Evolutionary conservation across 768 basidiomycete genomes (phyloP), one percentile per base, ranked within the genome.

Genomic region (Leccinum subgranulosum): DNA sequence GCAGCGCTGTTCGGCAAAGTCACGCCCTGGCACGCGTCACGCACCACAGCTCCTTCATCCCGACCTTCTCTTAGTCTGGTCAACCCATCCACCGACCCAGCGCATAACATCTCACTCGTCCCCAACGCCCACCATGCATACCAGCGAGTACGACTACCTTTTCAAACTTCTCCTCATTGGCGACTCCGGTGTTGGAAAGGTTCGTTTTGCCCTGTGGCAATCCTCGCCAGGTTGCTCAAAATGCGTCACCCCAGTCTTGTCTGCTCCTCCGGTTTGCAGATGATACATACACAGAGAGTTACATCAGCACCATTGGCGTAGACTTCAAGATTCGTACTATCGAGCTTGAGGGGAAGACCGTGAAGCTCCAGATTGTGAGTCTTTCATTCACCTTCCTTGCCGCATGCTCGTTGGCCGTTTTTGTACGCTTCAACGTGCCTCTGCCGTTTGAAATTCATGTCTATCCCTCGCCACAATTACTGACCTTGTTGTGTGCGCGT

Each of bases 251-350:
- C 54, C 75, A 98, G 88, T 98, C 95, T 49, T 94, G 92, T 77
- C 79, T 94, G 65, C 86, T 94, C 61, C 82, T 94, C 64, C 92
- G 92, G 72, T 94, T 94, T 68, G 90, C 91, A 60, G 96, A 98
- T 76, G 96, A 98, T 74, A 91, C 94, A 51, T 98, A 95, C 81
- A 97, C 96, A 53, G 94, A 96, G 73, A 93, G 90, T 66, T 98
- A 96, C 76, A 95, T 98, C 72, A 91, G 88, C 58, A 98, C 96
- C 39, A 98, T 98, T 75, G 97, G 97, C 63, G 94, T 98, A 57
- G 94, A 97, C 79, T 97, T 97, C 79, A 96, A 95, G 88, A 98
- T 98, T 78, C 85, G 96, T 59, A 98, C 96, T 34, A 98, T 98
- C 76, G 96, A 98, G 74, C 82, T 98, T 54, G 96, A 98, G 69